Base-by-base conservation (phyloP, 805 yeast species). In the Kazachstania africana region DNA sequence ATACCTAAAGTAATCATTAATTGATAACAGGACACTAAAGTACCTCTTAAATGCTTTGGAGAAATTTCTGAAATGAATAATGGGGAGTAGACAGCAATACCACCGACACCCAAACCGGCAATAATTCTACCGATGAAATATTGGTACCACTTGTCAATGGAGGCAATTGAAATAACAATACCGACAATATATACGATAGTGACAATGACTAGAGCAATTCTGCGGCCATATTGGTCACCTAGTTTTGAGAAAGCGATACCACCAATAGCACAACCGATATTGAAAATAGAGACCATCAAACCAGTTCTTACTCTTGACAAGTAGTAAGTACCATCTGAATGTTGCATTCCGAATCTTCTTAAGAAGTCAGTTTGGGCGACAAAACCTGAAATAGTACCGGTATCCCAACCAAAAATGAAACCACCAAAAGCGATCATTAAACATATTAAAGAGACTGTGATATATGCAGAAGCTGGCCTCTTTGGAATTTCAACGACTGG, bases 41-140 rank as follows among this genome's bases (percentile, higher is more conserved):
- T 64, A 54, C 83, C 83, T 68, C 84, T 71, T 26, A 77, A 57
- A 33, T 68, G 70, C 45, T 73, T 76, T 47, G 85, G 85, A 35
- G 83, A 59, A 35, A 76, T 65, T 54, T 78, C 85, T 26, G 78
- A 66, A 45, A 76, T 75, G 55, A 75, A 70, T 52, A 82, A 58
- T 29, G 91, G 87, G 21, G 78, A 80, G 35, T 77, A 63, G 27
- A 84, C 83, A 24, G 85, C 73, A 24, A 80, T 65, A 37, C 73
- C 71, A 42, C 94, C 94, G 38, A 82, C 82, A 35, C 81, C 80
- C 71, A 43, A 72, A 34, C 93, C 93, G 20, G 80, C 70, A 41
- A 80, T 60, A 68, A 68, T 65, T 59, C 84, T 65, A 31, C 83
- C 83, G 42, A 75, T 59, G 40, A 72, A 64, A 44, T 69, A 65